Percentiles rank a stretch among this genome's conserved stretches.
Evolutionary conservation across 202 grass and related monocot genomes (phyloP).

Genomic region (Tripidium arundinaceum): DNA sequence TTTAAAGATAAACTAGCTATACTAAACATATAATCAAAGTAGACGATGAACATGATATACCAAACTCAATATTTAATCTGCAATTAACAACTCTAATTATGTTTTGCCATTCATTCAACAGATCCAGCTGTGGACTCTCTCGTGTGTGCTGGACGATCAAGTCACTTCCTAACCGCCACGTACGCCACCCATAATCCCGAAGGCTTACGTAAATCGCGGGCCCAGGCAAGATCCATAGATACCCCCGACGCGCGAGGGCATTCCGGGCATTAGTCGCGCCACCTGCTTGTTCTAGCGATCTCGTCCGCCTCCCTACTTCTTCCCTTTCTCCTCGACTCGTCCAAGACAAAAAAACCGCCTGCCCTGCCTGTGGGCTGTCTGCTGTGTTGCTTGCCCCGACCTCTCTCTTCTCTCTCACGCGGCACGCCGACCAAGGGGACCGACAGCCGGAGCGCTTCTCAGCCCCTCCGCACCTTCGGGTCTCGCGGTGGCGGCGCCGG

Average conservation of each 20-base stretch:
- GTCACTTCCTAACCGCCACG: background rate
- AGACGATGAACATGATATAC: too few relatives aligned
- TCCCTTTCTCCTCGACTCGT: background rate
- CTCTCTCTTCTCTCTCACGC: slow-evolving; percentile 18
- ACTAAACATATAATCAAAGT: too few relatives aligned
- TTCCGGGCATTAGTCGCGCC: background rate
- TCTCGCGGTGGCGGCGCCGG: slow-evolving; percentile 29
- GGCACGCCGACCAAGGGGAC: slow-evolving; percentile 6
- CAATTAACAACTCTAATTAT: background rate
- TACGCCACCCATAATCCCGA: background rate
- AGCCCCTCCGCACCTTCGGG: background rate
- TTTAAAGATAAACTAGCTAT: too few relatives aligned
- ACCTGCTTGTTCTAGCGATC: slow-evolving; percentile 39
- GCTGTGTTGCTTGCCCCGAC: slow-evolving; percentile 6
- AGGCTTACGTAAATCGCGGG: slow-evolving; percentile 1
- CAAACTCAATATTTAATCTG: background rate
- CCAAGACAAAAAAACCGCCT: background rate
- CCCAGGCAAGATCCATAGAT: background rate
- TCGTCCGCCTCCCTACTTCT: background rate
- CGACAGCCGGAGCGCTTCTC: background rate
- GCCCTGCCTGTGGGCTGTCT: background rate
- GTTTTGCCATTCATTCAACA: background rate
- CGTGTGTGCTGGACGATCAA: background rate
- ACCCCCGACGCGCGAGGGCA: background rate
- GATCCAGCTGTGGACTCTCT: background rate